These are phyloP conservation scores for Botrytis deweyae DNA, from an alignment of 2,329 filamentous ascomycete species.

Conservation along the genomic window DNA sequence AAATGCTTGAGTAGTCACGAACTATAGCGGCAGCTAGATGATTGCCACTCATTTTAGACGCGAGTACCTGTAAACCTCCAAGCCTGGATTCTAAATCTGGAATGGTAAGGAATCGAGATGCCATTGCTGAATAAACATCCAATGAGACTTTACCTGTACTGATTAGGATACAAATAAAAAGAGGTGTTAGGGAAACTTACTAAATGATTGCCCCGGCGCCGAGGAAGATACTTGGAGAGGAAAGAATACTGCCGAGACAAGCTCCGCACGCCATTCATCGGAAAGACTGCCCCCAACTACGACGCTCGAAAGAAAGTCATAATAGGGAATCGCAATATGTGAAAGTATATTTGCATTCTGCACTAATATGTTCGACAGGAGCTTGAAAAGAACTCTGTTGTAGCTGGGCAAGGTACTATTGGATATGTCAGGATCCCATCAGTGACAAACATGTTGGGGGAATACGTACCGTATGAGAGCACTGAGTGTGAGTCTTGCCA, in stretches of 20 bases:
- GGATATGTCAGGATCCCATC: background rate
- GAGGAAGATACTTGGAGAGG: background rate
- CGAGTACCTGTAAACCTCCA: constrained; percentile 31
- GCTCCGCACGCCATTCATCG: constrained; percentile 9
- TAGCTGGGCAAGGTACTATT: constrained; percentile 16
- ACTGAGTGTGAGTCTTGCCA: constrained; percentile 32
- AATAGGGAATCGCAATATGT: constrained; percentile 36
- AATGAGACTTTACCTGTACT: constrained; percentile 27
- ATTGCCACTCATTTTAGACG: constrained; percentile 31
- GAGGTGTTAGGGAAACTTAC: background rate
- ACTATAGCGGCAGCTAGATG: constrained; percentile 35
- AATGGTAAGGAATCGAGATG: constrained; percentile 37
- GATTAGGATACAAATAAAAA: background rate
- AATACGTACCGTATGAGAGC: constrained; percentile 34
- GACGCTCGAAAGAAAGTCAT: constrained; percentile 35
- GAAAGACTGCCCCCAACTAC: constrained; percentile 15
- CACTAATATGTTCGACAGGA: constrained; percentile 33
- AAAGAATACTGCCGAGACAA: constrained; percentile 7
- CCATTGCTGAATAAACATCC: constrained; percentile 36
- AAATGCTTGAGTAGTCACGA: constrained; percentile 29
- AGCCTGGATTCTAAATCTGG: constrained; percentile 33
- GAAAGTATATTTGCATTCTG: constrained; percentile 29
- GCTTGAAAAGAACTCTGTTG: constrained; percentile 27
- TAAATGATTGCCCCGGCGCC: background rate
- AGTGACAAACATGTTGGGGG: background rate